phyloP scores from a whole-genome alignment of 768 basidiomycete species.

The Russula sp. region DNA sequence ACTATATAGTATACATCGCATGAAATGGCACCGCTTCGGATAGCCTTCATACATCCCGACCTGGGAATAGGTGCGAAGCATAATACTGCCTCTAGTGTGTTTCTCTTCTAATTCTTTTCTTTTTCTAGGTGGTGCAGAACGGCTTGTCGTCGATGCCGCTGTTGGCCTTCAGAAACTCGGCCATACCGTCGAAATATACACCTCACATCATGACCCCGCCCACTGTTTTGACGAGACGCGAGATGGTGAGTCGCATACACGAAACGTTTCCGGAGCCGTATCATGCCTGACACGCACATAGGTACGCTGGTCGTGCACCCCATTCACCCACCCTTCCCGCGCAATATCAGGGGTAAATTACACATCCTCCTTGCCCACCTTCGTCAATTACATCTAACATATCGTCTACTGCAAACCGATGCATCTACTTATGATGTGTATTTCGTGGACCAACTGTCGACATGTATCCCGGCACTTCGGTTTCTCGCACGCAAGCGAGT shows the following conservation, averaged over 20 bases:
- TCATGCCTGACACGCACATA: constrained; percentile 35
- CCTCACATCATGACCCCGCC: constrained; percentile 82
- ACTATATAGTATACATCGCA: background rate
- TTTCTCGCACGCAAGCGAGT: constrained; percentile 67
- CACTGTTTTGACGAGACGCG: constrained; percentile 94
- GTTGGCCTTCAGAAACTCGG: constrained; percentile 81
- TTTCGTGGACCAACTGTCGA: constrained; percentile 65
- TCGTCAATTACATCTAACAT: constrained; percentile 79
- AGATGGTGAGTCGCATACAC: constrained; percentile 56
- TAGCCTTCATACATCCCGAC: constrained; percentile 93
- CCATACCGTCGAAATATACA: constrained; percentile 85
- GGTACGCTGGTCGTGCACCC: constrained; percentile 79
- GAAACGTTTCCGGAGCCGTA: background rate
- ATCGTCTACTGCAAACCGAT: constrained; percentile 53
- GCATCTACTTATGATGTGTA: constrained; percentile 43
- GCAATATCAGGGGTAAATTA: constrained; percentile 72
- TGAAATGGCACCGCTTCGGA: constrained; percentile 37
- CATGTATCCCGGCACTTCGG: constrained; percentile 82
- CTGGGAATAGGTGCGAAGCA: constrained; percentile 75
- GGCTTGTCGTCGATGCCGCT: constrained; percentile 93
- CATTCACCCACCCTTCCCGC: constrained; percentile 73
- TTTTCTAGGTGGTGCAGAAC: constrained; percentile 83
- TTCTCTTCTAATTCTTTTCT: constrained; percentile 42
- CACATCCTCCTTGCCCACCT: constrained; percentile 88
- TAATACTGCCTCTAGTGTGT: background rate